Percentiles rank a stretch among this genome's conserved stretches.
Evolutionary conservation across 176 grass and related monocot genomes (phyloP).

Genomic region (Oryza rufipogon): DNA sequence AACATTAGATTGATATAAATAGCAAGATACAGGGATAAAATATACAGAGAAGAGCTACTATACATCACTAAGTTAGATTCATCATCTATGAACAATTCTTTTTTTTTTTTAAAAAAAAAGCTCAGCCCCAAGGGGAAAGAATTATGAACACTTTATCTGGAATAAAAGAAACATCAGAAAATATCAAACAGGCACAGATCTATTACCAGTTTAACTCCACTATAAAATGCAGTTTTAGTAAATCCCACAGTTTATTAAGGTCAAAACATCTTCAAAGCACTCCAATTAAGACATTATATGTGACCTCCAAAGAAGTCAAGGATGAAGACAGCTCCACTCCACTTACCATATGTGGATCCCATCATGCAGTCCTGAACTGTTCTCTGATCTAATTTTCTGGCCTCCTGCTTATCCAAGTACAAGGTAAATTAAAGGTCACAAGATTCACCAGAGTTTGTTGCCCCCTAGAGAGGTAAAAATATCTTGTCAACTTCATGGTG

Average conservation of each 20-base stretch:
- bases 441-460: conserved; percentile 15
- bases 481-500: not conserved
- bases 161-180: not conserved
- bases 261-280: conserved; percentile 10
- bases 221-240: conserved; percentile 9
- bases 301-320: conserved; percentile 17
- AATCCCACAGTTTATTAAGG: not conserved
- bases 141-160: not conserved
- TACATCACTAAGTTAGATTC: not conserved
- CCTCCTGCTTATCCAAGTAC: conserved; percentile 14
- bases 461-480: not conserved
- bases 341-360: conserved; percentile 39
- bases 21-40: not conserved
- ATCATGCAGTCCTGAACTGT: conserved; percentile 9
- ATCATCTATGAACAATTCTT: too few species aligned
- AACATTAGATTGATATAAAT: not conserved
- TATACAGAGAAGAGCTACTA: not conserved
- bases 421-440: conserved; percentile 33
- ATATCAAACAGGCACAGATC: not conserved
- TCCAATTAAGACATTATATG: conserved; percentile 14
- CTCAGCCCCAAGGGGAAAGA: too few species aligned
- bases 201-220: not conserved
- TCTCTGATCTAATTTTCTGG: not conserved
- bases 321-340: conserved; percentile 31
- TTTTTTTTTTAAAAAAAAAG: too few species aligned